These are phyloP conservation scores for Clonostachys byssicola DNA, from an alignment of 2,329 filamentous ascomycete genomes.

Conservation along the genomic window DNA sequence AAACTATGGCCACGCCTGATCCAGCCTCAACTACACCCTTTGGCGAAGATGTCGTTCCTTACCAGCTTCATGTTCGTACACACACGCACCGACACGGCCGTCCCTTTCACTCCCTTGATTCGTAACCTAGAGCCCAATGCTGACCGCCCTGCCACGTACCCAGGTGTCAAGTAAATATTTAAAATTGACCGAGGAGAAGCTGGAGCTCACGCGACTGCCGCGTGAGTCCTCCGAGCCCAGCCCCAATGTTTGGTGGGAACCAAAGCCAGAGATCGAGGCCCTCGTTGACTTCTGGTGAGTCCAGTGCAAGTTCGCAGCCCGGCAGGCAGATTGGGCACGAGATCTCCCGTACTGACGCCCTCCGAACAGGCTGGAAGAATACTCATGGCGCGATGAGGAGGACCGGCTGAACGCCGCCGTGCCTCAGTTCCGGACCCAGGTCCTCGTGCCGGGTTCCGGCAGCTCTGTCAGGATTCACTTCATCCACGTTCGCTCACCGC, in stretches of 20 bases:
- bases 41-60: slow-evolving; percentile 44
- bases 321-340: neutral
- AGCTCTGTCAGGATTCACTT: slow-evolving; percentile 56
- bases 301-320: neutral
- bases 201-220: slow-evolving; percentile 62
- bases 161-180: slow-evolving; percentile 65
- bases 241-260: slow-evolving; percentile 50
- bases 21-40: slow-evolving; percentile 9
- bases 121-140: slow-evolving; percentile 6
- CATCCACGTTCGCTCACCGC: slow-evolving; percentile 53
- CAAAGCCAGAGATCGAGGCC: slow-evolving; percentile 58
- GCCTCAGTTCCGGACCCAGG: slow-evolving; percentile 60
- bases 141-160: slow-evolving; percentile 11
- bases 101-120: neutral
- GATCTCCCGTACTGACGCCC: neutral
- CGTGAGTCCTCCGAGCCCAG: slow-evolving; percentile 47
- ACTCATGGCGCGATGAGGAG: slow-evolving; percentile 61
- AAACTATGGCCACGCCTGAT: neutral
- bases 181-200: slow-evolving; percentile 62
- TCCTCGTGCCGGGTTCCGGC: slow-evolving; percentile 34
- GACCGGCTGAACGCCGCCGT: slow-evolving; percentile 49
- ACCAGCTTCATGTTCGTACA: slow-evolving; percentile 51
- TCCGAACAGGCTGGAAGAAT: slow-evolving; percentile 54
- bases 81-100: neutral
- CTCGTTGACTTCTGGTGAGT: slow-evolving; percentile 61